Evolutionary conservation across 768 basidiomycete genomes (phyloP).

Genomic region (Boletus vinaceobasis): DNA sequence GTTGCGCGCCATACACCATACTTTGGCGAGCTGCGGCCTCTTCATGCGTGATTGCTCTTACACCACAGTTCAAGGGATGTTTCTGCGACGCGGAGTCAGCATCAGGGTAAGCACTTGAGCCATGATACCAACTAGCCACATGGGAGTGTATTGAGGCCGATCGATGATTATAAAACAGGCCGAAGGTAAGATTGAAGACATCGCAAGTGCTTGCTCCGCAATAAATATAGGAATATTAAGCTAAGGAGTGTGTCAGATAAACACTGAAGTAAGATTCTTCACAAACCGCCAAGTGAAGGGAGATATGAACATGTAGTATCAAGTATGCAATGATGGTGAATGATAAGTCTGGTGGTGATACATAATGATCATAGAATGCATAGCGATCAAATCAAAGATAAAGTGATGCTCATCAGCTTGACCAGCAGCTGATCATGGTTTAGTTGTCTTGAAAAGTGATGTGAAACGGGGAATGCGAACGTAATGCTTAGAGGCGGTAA

Average conservation of each 20-base stretch:
- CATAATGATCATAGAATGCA: conserved; percentile 8
- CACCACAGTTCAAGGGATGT: background rate
- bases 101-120: too few species aligned
- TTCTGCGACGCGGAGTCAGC: background rate
- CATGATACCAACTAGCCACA: background rate
- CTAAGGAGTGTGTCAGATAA: background rate
- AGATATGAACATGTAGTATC: background rate
- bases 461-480: background rate
- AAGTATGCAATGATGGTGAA: background rate
- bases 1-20: background rate
- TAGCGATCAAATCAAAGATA: background rate
- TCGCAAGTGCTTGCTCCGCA: background rate
- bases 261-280: background rate
- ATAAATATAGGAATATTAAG: background rate
- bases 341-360: conserved; percentile 4
- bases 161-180: too few species aligned
- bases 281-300: background rate
- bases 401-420: background rate
- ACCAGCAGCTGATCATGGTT: conserved; percentile 16
- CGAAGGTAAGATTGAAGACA: background rate
- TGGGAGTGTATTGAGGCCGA: background rate
- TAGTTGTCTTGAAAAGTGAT: background rate
- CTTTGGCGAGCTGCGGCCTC: background rate
- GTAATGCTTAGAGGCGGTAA: background rate
- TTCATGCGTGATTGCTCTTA: background rate